These are phyloP conservation scores for Macrophomina tecta DNA, from an alignment of 2,329 filamentous ascomycete genomes.

Conservation along the genomic window DNA sequence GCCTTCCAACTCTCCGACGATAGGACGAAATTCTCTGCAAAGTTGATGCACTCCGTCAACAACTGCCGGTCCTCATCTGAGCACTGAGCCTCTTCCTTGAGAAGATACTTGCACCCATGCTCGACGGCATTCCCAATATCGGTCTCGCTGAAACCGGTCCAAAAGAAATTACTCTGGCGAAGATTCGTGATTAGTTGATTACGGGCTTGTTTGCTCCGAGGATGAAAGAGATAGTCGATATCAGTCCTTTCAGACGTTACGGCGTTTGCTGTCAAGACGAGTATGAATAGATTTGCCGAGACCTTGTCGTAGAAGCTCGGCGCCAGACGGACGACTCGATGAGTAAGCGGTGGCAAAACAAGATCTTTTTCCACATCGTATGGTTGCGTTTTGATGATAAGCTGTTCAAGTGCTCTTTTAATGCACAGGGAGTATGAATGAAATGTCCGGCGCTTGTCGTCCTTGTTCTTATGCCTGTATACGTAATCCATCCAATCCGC, in stretches of 20 bases:
- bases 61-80: conserved; percentile 64
- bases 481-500: conserved; percentile 79
- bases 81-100: conserved; percentile 65
- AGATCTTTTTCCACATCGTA: conserved; percentile 71
- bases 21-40: conserved; percentile 64
- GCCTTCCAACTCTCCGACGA: conserved; percentile 68
- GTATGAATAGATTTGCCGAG: conserved; percentile 82
- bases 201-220: conserved; percentile 70
- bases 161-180: conserved; percentile 85
- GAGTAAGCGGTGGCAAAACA: conserved; percentile 72
- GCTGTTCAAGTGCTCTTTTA: conserved; percentile 71
- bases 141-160: conserved; percentile 71
- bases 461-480: conserved; percentile 53
- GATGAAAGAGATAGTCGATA: conserved; percentile 87
- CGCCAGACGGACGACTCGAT: conserved; percentile 74
- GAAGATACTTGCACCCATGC: conserved; percentile 71
- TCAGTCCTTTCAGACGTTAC: conserved; percentile 86
- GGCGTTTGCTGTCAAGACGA: conserved; percentile 83
- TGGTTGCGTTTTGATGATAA: conserved; percentile 81
- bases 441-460: conserved; percentile 58
- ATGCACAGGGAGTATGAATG: conserved; percentile 65
- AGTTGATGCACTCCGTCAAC: conserved; percentile 68
- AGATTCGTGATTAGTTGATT: conserved; percentile 76
- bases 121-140: conserved; percentile 70
- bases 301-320: conserved; percentile 86